Base-by-base conservation (phyloP, 192 early-diverging fungal species). In the Haplosporangium gracile region DNA sequence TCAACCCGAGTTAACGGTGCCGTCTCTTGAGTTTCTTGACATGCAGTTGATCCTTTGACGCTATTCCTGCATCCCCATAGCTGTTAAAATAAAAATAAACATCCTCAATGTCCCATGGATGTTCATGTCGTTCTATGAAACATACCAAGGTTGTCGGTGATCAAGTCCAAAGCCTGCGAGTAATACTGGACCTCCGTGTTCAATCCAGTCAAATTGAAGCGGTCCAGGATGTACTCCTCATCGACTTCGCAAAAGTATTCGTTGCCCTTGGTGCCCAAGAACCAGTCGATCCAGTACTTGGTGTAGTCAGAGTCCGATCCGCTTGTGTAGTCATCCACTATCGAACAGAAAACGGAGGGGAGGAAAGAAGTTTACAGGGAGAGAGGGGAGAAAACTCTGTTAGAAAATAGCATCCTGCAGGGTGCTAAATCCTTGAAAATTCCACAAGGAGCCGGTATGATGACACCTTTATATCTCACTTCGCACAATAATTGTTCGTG, bases 161-260 rank as follows among this genome's bases (percentile, higher is more conserved):
- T 98, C 87, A 98, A 89, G 72, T 98, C 97, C 78, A 97, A 90
- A 43, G 98, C 99, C 77, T 96, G 93, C 36, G 92, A 88, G 88
- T 98, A 99, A 86, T 98, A 94, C 72, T 93, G 94, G 20, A 99
- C 97, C 78, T 99, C 98, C 36, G 92, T 89, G 81, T 93, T 94
- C 53, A 99, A 91, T 38, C 98, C 98, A 4, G 99, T 98, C 77
- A 99, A 90, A 87, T 99, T 99, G 93, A 99, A 99, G 57, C 97
- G 91, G 91, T 99, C 99, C 73, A 96, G 89, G 73, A 99, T 97
- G 88, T 97, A 99, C 20, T 98, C 97, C 82, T 97, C 96, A 86
- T 99, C 99, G n/a, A 99, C 96, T 69, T 98, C 96, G 89, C 97
- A 99, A 91, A 98, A 99, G 85, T 98, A 97, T 87, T 99, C 99